Base-by-base conservation (phyloP, 768 basidiomycete species). In the Tubosaeta sp. region DNA sequence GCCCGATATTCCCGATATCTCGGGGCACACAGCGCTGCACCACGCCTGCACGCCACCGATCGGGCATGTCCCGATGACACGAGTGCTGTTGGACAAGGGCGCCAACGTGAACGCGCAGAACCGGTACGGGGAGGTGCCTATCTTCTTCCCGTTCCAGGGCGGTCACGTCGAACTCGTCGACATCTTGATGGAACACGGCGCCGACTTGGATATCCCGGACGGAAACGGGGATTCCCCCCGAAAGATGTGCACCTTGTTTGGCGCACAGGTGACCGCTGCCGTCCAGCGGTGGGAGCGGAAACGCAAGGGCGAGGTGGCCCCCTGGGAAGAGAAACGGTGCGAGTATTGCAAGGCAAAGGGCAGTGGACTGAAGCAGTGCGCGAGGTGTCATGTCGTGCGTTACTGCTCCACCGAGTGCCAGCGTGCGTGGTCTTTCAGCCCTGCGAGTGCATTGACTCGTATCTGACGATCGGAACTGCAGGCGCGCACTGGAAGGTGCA, bases 371-470 rank as follows among this genome's bases (percentile, higher is more conserved):
- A 77, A 70, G 59, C 67, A 65, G 46, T 82, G 82, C 48, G 55
- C 64, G 4, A 65, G 67, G 27, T 84, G 83, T 45, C 71, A 70
- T 14, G 60, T 76, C 1, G 71, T 68, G 5, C 65, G 75, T 22
- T 84, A 84, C 54, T 84, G 83, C 50, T 81, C 80, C 6, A 56
- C 65, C 1, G 75, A 74, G 31, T 83, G 83, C 54, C 83, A 83
- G 64, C 66, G 82, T 80, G 58, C 4, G 78, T 66, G 17, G 16
- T 43, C 31, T 27, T 9, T 39, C 11, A 10, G 27, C n/a, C 25
- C 22, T 10, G 6, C 25, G 5, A 26, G 19, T 8, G 38, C 38
- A 12, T n/a, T 29, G 29, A n/a, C 27, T 26, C 37, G 14, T 10
- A 6, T 17, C 22, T 34, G 45, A 10, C 5, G 34, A 17, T 25